Conservation (phyloP, 148 eudicot species). For the Silene latifolia region DNA sequence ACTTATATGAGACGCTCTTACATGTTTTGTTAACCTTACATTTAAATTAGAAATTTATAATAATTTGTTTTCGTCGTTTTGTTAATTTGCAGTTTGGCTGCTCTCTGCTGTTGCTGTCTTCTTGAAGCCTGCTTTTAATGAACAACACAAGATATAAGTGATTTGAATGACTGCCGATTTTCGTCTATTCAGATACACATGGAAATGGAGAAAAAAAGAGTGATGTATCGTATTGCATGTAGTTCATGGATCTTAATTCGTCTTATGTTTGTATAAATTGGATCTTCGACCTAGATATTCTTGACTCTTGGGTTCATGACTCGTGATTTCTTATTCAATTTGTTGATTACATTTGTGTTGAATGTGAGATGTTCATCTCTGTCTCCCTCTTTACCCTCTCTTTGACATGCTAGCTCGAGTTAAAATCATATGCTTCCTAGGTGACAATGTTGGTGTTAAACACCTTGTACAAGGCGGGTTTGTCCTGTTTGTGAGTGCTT, state of each 20-base stretch:
- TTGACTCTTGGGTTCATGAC: constrained; percentile 5
- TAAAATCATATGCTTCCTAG: neutral
- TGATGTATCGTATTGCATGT: constrained; percentile 7
- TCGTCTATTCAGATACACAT: constrained; percentile 9
- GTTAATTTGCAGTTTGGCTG: constrained; percentile 46
- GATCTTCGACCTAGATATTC: neutral
- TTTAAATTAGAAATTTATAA: neutral
- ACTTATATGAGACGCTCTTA: no score
- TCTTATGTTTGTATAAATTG: constrained; percentile 2
- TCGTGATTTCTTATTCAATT: neutral
- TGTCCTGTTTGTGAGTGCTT: neutral
- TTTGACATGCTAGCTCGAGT: neutral
- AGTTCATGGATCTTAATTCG: constrained; percentile 12
- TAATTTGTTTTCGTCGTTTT: no score
- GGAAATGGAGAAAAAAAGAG: neutral
- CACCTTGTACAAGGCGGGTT: neutral
- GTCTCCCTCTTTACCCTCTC: neutral
- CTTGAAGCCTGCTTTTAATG: constrained; percentile 65
- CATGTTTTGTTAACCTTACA: no score
- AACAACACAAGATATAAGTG: neutral
- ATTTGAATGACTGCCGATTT: constrained; percentile 12
- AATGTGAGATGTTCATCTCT: neutral
- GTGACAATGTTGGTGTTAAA: neutral
- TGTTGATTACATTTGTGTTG: neutral
- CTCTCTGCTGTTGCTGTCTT: constrained; percentile 77